These are phyloP conservation scores for Amauroascus niger DNA, from an alignment of 2,329 filamentous ascomycete genomes.

Conservation along the genomic window DNA sequence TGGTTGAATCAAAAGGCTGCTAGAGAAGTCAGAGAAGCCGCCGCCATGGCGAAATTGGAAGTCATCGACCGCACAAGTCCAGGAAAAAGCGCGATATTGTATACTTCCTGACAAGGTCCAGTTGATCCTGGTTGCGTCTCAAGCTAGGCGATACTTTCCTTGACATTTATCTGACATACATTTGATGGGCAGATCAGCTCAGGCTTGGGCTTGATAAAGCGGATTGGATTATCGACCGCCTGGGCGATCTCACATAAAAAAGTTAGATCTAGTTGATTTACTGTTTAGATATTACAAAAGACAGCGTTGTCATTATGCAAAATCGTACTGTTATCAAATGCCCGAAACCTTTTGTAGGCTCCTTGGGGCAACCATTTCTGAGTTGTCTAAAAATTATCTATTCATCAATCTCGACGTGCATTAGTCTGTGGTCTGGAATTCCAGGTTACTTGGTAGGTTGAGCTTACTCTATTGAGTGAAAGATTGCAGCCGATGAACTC, in stretches of 20 bases:
- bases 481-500: too few species aligned
- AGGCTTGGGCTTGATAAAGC: background rate
- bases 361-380: too few species aligned
- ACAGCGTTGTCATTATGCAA: background rate
- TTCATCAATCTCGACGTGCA: too few species aligned
- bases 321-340: too few species aligned
- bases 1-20: slow-evolving; percentile 68
- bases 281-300: background rate
- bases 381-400: too few species aligned
- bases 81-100: background rate
- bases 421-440: too few species aligned
- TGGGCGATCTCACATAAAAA: background rate
- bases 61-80: slow-evolving; percentile 4
- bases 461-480: too few species aligned
- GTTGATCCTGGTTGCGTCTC: background rate
- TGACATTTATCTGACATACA: background rate
- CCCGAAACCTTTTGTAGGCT: too few species aligned
- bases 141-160: background rate
- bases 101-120: background rate
- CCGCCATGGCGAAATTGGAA: slow-evolving; percentile 13
- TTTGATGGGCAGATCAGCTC: background rate
- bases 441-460: too few species aligned
- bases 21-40: slow-evolving; percentile 38
- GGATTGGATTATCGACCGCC: background rate
- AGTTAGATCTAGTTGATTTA: background rate